A percentile compares a stretch with the other conserved stretches of the same genome.
These are phyloP conservation scores for Trypanosoma cruzi DNA, from an alignment of 208 protist species.

Conservation along the genomic window DNA sequence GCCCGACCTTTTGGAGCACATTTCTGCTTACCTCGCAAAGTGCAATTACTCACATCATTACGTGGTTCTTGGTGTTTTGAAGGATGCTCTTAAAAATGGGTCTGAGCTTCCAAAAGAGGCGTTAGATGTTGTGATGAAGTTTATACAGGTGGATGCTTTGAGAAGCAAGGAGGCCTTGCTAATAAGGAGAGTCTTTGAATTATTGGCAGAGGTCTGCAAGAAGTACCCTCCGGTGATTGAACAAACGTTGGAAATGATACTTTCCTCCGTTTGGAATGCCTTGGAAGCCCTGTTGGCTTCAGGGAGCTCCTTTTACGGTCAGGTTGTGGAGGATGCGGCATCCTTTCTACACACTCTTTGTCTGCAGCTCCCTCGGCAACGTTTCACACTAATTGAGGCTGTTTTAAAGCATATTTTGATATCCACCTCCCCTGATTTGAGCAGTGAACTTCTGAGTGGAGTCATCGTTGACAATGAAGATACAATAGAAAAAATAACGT, in stretches of 20 bases:
- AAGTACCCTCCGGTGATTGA: background rate
- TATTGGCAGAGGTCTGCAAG: slow-evolving; percentile 19
- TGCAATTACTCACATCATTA: slow-evolving; percentile 8
- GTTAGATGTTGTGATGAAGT: slow-evolving; percentile 4
- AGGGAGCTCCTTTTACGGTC: background rate
- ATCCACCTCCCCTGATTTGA: background rate
- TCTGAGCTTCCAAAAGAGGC: background rate
- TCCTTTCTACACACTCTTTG: slow-evolving; percentile 10
- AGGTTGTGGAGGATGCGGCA: slow-evolving; percentile 5
- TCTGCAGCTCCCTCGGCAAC: background rate
- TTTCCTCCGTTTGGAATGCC: slow-evolving; percentile 14
- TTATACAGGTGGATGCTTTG: background rate
- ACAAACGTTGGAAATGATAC: background rate
- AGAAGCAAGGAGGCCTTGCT: slow-evolving; percentile 8
- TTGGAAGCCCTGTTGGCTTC: background rate
- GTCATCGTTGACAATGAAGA: slow-evolving; percentile 1
- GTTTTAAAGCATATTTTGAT: slow-evolving; percentile 8
- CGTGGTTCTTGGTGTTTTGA: slow-evolving; percentile 16
- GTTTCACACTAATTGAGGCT: background rate
- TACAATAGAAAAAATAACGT: slow-evolving; percentile 21
- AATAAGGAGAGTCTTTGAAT: slow-evolving; percentile 7
- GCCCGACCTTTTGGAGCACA: slow-evolving; percentile 11
- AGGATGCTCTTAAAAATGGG: slow-evolving; percentile 15
- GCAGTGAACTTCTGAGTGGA: slow-evolving; percentile 9
- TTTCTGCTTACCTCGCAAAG: slow-evolving; percentile 5